Percentiles rank a stretch among this genome's conserved stretches.
Conservation (phyloP, 352 stramenopile genomes). For the Globisporangium emineosum region DNA sequence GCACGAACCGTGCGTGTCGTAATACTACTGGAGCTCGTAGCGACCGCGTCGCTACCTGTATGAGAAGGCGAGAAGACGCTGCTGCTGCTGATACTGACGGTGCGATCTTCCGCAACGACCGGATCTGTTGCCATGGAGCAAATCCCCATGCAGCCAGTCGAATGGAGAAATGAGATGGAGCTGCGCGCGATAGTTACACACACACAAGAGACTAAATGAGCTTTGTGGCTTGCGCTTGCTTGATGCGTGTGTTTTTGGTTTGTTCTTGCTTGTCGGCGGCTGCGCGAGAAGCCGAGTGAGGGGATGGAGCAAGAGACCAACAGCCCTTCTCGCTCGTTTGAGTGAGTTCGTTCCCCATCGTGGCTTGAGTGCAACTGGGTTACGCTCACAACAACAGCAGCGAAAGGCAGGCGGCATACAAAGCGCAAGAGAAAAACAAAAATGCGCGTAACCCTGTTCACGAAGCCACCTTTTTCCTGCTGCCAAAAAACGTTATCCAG, state of each 20-base stretch:
- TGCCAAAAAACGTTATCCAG: background rate
- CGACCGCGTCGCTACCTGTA: background rate
- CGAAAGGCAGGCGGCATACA: background rate
- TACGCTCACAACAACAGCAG: conserved; percentile 1
- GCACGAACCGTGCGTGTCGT: background rate
- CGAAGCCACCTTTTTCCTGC: background rate
- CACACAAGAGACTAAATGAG: background rate
- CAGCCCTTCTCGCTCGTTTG: background rate
- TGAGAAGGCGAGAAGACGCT: background rate
- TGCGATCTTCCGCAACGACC: conserved; percentile 10
- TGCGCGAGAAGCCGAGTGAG: conserved; percentile 7
- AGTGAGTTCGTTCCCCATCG: conserved; percentile 4
- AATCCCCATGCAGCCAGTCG: conserved; percentile 11
- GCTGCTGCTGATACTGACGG: background rate
- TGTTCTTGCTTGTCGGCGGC: conserved; percentile 4
- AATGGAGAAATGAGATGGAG: background rate
- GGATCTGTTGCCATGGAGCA: conserved; percentile 10
- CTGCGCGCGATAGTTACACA: background rate
- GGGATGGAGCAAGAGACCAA: conserved; percentile 10
- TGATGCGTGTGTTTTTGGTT: background rate
- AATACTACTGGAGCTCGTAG: background rate
- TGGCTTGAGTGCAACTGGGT: conserved; percentile 7
- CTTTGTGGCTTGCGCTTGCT: background rate
- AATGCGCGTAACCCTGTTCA: background rate
- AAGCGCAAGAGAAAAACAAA: conserved; percentile 1